Evolutionary conservation across 148 eudicot species (phyloP), one percentile per base, ranked within the genome.

Genomic region (Diospyros kaki): DNA sequence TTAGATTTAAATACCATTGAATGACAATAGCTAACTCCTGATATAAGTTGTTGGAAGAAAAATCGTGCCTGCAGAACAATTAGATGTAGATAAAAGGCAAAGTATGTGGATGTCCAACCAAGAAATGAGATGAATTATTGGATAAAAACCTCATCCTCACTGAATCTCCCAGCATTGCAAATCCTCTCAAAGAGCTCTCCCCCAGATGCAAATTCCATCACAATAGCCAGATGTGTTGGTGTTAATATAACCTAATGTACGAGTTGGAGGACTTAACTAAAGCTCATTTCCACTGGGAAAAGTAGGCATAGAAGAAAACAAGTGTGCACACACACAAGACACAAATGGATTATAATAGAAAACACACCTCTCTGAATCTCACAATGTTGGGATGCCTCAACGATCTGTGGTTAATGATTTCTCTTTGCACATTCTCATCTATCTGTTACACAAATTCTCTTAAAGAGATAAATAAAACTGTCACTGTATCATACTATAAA

Each of bases 21-120:
- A 83, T 93, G 98, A 82, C 98, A 93, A 73, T 93, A 93, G 89
- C 96, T 89, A 84, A 93, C 98, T 44, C 98, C 98, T 42, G 98
- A 93, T 64, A 93, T 86, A 73, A 93, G 83, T 75, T 93, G 98
- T 74, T 93, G 98, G 80, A 93, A 93, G 87, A 93, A 93, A 81
- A 91, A 93, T 15, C 98, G 96, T 7, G 98, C 98, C 98, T 93
- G 79, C 73, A 72, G 58, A 53, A 76, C 28, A 56, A 78, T 62
- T 41, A 56, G 71, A 42, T 64, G 39, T 15, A 62, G 15, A 74
- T 58, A 43, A 76, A 72, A 53, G 44, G 39, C 44, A 60, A 73
- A 48, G 69, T n/a, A 41, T 7, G 44, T 13, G 42, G 2, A 51
- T 15, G 64, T 9, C 65, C 9, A 12, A 76, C 65, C 39, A n/a